Percentiles rank a stretch among this genome's conserved stretches.
Evolutionary conservation across 768 basidiomycete genomes (phyloP).

Genomic region (Royoungia palumana): DNA sequence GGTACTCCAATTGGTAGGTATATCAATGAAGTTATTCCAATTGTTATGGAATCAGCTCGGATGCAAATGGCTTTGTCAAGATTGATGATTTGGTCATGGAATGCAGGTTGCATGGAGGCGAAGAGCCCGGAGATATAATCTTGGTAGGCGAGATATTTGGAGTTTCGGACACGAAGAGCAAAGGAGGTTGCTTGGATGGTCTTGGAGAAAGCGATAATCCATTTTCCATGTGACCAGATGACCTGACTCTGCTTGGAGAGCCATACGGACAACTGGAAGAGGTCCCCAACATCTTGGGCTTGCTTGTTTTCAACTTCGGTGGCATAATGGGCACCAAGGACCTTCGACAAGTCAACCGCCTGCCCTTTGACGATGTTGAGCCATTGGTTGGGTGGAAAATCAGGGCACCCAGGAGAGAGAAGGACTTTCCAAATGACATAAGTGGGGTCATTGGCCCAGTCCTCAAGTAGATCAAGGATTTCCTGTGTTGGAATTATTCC

Average conservation of each 20-base stretch:
- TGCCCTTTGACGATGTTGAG: not conserved
- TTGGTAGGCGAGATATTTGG: conserved; percentile 27
- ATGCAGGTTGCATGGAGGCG: not conserved
- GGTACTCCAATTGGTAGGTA: no score
- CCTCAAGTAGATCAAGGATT: not conserved
- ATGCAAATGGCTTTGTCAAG: conserved; percentile 32
- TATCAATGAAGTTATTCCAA: no score
- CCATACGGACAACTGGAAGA: conserved; percentile 1
- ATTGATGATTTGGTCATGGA: conserved; percentile 24
- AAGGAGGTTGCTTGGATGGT: conserved; percentile 7
- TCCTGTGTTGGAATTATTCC: no score
- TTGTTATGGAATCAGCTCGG: no score
- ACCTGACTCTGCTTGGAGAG: not conserved
- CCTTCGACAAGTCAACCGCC: conserved; percentile 3
- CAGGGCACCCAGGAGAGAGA: no score
- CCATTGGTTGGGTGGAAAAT: no score
- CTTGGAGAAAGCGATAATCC: conserved; percentile 1
- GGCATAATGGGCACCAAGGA: not conserved
- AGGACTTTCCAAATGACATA: no score
- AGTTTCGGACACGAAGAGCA: conserved; percentile 27
- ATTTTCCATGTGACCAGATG: not conserved
- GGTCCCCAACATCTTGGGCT: conserved; percentile 1
- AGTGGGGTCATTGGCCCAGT: no score
- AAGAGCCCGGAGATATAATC: conserved; percentile 15
- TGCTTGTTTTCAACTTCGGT: conserved; percentile 2